Base-by-base conservation (phyloP, 1,139 yeast species). In the Candida gigantensis region DNA sequence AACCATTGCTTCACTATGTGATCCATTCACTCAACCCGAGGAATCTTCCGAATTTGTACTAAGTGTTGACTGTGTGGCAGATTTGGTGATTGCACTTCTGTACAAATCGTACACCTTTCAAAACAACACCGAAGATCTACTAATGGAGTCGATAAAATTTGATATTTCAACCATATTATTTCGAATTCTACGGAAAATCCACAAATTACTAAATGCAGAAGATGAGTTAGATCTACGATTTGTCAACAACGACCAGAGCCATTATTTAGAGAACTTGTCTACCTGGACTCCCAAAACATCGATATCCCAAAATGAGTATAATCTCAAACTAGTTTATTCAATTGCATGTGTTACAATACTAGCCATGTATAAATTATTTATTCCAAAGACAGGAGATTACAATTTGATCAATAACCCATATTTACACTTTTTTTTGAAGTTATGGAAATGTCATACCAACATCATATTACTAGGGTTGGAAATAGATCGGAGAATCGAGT, bases 21-120 rank as follows among this genome's bases (percentile, higher is more conserved):
- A 82, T 52, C 86, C 87, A 3, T 64, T 71, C 47, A 79, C 87
- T 1, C 88, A 81, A 45, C 89, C 90, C 0, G 73, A 74, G 28
- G 85, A 82, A 24, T 70, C 71, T n/a, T 81, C 79, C 15, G 53
- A 59, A 1, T 56, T 64, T 20, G 58, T 79, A 0, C 60, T 81
- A 12, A 79, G 87, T 19, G 57, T 82, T 8, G 81, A 79, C 41
- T 53, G 69, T 6, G 47, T 81, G 4, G 69, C 84, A 4, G 78
- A 77, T 42, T 47, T 79, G 30, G 60, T 77, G 14, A 62, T 82
- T 5, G 78, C 77, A 0, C 53, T 77, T 12, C 48, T 57, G 25
- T 55, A 38, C 41, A 42, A 37, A 38, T 45, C 30, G 26, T 43
- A 32, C 28, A 32, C 43, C 30, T 17, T 20, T n/a, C 34, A 32